Evolutionary conservation across 345 rosid genomes (phyloP).

Genomic region (Citrus hindsii): DNA sequence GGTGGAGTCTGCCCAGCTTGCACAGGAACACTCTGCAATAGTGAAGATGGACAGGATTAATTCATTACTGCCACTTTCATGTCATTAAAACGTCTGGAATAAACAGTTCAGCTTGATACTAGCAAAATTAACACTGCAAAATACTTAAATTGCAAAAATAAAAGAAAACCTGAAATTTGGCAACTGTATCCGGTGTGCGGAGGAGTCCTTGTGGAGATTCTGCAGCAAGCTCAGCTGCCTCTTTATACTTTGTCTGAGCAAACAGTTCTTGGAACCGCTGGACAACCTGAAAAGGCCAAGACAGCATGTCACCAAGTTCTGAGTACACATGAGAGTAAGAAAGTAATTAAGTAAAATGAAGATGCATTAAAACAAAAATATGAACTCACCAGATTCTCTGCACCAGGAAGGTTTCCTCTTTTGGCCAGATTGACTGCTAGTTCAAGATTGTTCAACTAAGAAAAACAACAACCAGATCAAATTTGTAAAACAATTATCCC

Average conservation of each 20-base stretch:
- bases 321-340: neutral
- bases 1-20: conserved; percentile 99
- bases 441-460: conserved; percentile 92
- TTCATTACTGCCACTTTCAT: conserved; percentile 2
- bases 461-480: conserved; percentile 14
- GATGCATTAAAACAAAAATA: conserved; percentile 1
- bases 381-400: conserved; percentile 80
- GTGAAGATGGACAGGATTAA: neutral
- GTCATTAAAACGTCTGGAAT: neutral
- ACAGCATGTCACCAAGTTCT: conserved; percentile 11
- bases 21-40: conserved; percentile 92
- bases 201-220: conserved; percentile 98
- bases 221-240: conserved; percentile 99
- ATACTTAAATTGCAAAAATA: conserved; percentile 2
- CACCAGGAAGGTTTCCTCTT: conserved; percentile 99
- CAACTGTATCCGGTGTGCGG: conserved; percentile 95
- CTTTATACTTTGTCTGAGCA: conserved; percentile 97
- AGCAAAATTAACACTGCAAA: conserved; percentile 1
- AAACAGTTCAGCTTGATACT: neutral
- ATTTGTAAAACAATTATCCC: neutral
- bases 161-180: conserved; percentile 85
- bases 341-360: conserved; percentile 5
- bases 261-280: conserved; percentile 97
- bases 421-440: conserved; percentile 98
- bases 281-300: conserved; percentile 64